phyloP scores from a whole-genome alignment of 371 early-diverging fungal genomes.

The Fennellomyces sp. region DNA sequence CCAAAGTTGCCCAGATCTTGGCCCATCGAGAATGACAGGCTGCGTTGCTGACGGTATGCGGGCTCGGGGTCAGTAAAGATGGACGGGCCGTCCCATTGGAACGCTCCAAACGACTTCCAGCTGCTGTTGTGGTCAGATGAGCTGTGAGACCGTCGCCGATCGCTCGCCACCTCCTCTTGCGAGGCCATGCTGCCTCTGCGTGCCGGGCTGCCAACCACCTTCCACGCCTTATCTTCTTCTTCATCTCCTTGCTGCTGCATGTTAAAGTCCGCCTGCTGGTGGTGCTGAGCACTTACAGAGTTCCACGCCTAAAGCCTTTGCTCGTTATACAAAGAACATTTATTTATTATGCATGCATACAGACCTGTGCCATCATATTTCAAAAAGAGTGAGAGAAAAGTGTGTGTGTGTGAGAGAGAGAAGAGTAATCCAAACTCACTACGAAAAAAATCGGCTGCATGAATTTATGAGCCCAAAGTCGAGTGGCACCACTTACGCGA shows the following conservation, averaged over 20 bases:
- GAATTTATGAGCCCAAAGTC: background rate
- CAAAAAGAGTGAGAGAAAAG: background rate
- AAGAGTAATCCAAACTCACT: background rate
- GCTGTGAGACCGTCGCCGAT: slow-evolving; percentile 3
- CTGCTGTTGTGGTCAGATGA: background rate
- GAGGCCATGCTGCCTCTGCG: slow-evolving; percentile 11
- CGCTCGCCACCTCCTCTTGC: background rate
- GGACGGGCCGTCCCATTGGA: slow-evolving; percentile 32
- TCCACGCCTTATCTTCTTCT: slow-evolving; percentile 13
- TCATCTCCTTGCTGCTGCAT: background rate
- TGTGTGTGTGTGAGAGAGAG: background rate
- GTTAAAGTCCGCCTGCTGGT: background rate
- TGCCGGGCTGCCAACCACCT: slow-evolving; percentile 19
- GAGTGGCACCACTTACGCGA: background rate
- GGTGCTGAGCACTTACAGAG: background rate
- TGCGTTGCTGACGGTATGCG: slow-evolving; percentile 9
- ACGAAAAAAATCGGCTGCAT: slow-evolving; percentile 7
- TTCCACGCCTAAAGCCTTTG: background rate
- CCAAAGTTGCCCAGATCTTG: slow-evolving; percentile 27
- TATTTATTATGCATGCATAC: background rate
- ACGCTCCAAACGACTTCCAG: slow-evolving; percentile 15
- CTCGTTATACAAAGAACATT: background rate
- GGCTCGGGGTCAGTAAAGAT: slow-evolving; percentile 21
- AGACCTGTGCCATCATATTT: background rate
- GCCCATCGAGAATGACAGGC: slow-evolving; percentile 32